Base-by-base conservation (phyloP, 768 basidiomycete genomes). In the Auricularia sp. region DNA sequence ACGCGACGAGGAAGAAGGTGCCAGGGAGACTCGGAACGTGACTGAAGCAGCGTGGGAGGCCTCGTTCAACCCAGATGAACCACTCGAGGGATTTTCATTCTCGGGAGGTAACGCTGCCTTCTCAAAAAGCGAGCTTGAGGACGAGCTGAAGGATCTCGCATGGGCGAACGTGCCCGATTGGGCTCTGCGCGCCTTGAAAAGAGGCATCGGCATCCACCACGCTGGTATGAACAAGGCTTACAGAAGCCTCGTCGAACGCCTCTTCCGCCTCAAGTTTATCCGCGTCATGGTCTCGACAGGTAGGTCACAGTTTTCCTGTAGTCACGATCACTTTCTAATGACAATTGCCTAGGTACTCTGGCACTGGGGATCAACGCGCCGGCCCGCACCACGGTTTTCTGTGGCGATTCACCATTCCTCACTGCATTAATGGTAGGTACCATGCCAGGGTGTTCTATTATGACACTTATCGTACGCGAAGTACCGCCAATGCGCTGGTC, bases 351-450 rank as follows among this genome's bases (percentile, higher is more conserved):
- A 85, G 85, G 84, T 1, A 89, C 87, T 4, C 76, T 89, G 64
- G 88, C 88, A 1, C 76, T 90, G 14, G 89, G 88, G 65, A 90
- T 90, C 69, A 90, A 90, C 69, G 87, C 87, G 0, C 88, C 88
- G 0, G 80, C 86, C 0, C 87, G 82, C 69, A 86, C 88, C 0
- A 78, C 83, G 1, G 79, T 86, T 5, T 89, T 89, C 69, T 82
- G 80, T 63, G 83, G 82, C 0, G 85, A 87, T 71, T 86, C 85
- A 0, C 82, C 83, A 1, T 85, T 65, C 70, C 68, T 87, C 42
- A 86, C 85, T 1, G 83, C 85, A 1, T 78, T 88, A 7, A 83
- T 82, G 81, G 84, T 83, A 69, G 2, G 79, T 70, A n/a, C 5
- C 44, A 33, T 54, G 14, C n/a, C 56, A 65, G 44, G 65, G 66